Base-by-base conservation (phyloP, 176 grass and related monocot genomes). In the Zoysia pacifica region DNA sequence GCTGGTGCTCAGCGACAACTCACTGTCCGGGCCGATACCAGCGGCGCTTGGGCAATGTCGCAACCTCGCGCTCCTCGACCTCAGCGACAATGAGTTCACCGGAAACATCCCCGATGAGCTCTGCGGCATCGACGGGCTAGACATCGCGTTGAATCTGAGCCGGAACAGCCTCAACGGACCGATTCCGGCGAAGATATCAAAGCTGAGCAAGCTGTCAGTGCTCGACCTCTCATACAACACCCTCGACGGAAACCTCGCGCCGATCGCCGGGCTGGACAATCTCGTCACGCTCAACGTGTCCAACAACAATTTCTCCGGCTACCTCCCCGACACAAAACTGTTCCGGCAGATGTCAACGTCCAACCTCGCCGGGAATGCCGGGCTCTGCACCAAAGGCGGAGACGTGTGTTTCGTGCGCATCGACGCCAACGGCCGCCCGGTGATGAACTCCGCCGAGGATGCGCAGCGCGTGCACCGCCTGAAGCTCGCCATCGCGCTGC, bases 251-350 rank as follows among this genome's bases (percentile, higher is more conserved):
- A 42, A 46, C 56, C 96, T 99, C 38, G 39, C 83, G 53, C 69
- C 92, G n/a, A 81, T 99, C 18, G 78, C 88, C 38, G 88, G 86
- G 44, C 74, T 99, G 1, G 92, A 93, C 65, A 99, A 95, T 59
- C 86, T 99, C 4, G 96, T 99, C 19, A 86, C 96, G 5, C 89
- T 99, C 68, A 99, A 95, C 41, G 88, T 99, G 15, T 99, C 96
- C 0, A 89, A 93, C 81, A 99, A 99, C 83, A 98, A 99, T 79
- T 93, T 99, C 75, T 91, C 92, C 11, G 96, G 96, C 0, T 98
- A 91, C 79, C 92, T 98, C 16, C 96, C 96, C 0, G 92, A 98
- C 74, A 98, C 92, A 15, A 98, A 98, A 84, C 90, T 98, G 1
- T 98, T 98, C 74, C 86, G 92, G 60, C 92, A 98, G 75, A 75